Conservation (phyloP, 352 stramenopile species). For the Pythium aphanidermatum region DNA sequence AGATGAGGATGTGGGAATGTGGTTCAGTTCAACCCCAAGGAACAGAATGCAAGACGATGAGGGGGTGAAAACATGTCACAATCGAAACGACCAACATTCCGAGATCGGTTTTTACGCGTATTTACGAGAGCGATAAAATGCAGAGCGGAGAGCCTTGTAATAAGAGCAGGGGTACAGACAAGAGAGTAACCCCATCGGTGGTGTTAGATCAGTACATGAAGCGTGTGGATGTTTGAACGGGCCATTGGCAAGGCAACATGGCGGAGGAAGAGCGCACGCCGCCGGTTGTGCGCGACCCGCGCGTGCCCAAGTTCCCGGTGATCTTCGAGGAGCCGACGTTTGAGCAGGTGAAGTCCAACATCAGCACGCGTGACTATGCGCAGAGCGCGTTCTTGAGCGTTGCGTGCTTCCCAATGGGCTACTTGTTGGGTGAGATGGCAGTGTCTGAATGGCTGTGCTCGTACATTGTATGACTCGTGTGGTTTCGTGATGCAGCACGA, state of each 20-base stretch:
- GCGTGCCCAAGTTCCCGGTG: conserved; percentile 58
- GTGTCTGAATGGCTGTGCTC: not conserved
- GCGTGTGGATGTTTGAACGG: too few relatives aligned
- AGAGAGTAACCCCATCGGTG: not conserved
- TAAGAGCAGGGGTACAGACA: too few relatives aligned
- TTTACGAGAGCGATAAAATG: not conserved
- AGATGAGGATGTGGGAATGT: not conserved
- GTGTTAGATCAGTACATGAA: not conserved
- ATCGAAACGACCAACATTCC: conserved; percentile 22
- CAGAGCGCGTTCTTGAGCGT: conserved; percentile 37
- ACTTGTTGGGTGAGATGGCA: conserved; percentile 45
- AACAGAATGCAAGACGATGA: conserved; percentile 3
- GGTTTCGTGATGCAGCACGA: conserved; percentile 21
- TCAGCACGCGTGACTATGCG: conserved; percentile 37
- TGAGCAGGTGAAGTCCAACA: conserved; percentile 50
- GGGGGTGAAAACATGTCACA: conserved; percentile 13
- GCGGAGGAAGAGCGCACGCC: conserved; percentile 25
- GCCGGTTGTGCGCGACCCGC: conserved; percentile 49
- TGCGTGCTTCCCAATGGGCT: conserved; percentile 59
- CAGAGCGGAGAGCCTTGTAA: too few relatives aligned
- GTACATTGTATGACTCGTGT: not conserved
- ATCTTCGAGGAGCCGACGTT: conserved; percentile 55
- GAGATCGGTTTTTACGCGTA: conserved; percentile 6
- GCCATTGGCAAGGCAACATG: conserved; percentile 1
- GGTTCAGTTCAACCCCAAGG: conserved; percentile 12